phyloP scores from a whole-genome alignment of 441 rosid species.

The Kokia cookei region DNA sequence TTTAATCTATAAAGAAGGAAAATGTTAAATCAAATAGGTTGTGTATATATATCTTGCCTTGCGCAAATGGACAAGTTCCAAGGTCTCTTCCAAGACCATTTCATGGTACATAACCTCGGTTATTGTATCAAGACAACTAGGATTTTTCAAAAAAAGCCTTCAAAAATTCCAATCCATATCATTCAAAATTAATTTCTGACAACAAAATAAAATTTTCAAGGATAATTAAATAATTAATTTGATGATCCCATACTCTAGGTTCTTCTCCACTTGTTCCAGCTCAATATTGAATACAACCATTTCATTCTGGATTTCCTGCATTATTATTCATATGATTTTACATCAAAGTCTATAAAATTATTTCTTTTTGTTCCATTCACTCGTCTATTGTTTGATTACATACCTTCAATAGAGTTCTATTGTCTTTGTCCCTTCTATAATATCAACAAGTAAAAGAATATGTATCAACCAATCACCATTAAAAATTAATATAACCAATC shows the following conservation, averaged over 20 bases:
- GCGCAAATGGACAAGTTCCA: conserved; percentile 13
- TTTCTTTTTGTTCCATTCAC: too few relatives aligned
- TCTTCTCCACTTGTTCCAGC: conserved; percentile 17
- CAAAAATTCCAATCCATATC: background rate
- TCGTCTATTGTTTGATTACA: background rate
- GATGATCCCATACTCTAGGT: conserved; percentile 16
- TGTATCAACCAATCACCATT: background rate
- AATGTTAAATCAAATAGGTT: background rate
- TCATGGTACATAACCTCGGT: conserved; percentile 9
- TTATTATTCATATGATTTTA: background rate
- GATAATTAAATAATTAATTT: background rate
- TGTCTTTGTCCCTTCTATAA: background rate
- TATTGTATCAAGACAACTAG: conserved; percentile 4
- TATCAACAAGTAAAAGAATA: background rate
- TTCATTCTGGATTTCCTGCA: conserved; percentile 16
- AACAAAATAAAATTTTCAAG: background rate
- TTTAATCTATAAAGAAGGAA: background rate
- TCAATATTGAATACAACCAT: background rate
- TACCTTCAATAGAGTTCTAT: conserved; percentile 16
- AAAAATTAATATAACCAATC: background rate
- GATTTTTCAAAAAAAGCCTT: conserved; percentile 13
- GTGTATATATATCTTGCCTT: background rate
- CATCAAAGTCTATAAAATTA: background rate
- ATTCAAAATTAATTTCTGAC: background rate
- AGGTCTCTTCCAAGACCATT: conserved; percentile 17